These are phyloP conservation scores for Aspergillus wentii DNA, from an alignment of 495 filamentous ascomycete species.

Conservation along the genomic window DNA sequence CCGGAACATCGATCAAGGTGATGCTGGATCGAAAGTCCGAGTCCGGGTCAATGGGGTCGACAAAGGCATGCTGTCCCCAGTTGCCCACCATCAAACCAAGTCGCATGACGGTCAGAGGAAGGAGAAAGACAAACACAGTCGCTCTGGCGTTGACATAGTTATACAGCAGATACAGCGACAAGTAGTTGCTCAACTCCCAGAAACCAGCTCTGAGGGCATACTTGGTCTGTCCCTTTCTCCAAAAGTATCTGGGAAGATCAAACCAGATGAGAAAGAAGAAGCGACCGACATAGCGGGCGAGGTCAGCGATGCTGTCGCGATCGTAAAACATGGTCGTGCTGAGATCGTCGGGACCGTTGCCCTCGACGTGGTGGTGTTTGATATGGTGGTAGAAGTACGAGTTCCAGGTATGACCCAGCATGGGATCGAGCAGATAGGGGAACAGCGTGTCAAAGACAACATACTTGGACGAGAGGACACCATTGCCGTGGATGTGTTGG, in stretches of 20 bases:
- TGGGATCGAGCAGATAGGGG: constrained; percentile 67
- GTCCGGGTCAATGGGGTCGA: constrained; percentile 61
- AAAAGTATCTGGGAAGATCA: constrained; percentile 71
- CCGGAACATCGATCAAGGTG: constrained; percentile 66
- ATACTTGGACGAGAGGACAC: constrained; percentile 52
- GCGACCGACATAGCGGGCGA: constrained; percentile 63
- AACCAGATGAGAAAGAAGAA: constrained; percentile 70
- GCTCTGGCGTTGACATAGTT: constrained; percentile 43
- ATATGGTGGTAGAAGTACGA: constrained; percentile 82
- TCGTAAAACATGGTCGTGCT: constrained; percentile 73
- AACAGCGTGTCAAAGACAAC: constrained; percentile 54
- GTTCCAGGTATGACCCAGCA: constrained; percentile 82
- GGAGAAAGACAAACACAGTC: constrained; percentile 53
- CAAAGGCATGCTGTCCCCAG: constrained; percentile 72
- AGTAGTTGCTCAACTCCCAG: constrained; percentile 54
- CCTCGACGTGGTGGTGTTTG: constrained; percentile 80
- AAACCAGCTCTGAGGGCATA: constrained; percentile 47
- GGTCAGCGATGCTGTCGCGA: constrained; percentile 58
- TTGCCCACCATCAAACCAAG: constrained; percentile 69
- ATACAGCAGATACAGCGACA: constrained; percentile 41
- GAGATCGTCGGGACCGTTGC: constrained; percentile 71
- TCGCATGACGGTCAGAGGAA: constrained; percentile 57
- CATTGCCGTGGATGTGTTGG: constrained; percentile 74
- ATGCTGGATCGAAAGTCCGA: constrained; percentile 69
- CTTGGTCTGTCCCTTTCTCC: constrained; percentile 45